Evolutionary conservation across 495 filamentous ascomycete species (phyloP).

Genomic region (Podospora fimiseda): DNA sequence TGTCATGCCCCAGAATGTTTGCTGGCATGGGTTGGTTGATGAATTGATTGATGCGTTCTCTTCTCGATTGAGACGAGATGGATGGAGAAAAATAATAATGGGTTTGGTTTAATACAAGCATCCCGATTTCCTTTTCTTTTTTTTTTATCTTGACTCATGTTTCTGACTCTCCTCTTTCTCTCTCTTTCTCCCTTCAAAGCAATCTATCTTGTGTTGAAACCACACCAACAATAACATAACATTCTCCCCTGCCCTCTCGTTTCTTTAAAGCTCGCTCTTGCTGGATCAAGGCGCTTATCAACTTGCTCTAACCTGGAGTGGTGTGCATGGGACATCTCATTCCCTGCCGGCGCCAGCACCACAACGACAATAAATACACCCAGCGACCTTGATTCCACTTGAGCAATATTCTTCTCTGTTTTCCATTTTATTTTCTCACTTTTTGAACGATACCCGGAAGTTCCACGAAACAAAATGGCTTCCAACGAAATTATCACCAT

Average conservation of each 20-base stretch:
- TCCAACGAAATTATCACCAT: conserved; percentile 71
- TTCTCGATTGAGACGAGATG: too few relatives aligned
- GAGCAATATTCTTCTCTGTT: neutral
- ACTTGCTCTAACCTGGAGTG: too few relatives aligned
- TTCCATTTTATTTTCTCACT: too few relatives aligned
- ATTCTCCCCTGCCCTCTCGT: neutral
- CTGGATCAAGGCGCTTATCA: neutral
- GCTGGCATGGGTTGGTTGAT: neutral
- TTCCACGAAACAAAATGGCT: conserved; percentile 45
- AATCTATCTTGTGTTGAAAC: neutral
- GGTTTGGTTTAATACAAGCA: neutral
- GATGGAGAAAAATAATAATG: too few relatives aligned
- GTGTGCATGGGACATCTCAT: too few relatives aligned
- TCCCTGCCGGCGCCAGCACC: too few relatives aligned
- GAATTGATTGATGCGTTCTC: too few relatives aligned
- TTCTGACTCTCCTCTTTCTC: neutral
- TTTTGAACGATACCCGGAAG: too few relatives aligned
- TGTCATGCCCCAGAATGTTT: neutral
- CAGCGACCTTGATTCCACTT: neutral
- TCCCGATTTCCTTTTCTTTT: neutral
- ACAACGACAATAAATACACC: neutral
- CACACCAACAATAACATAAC: too few relatives aligned
- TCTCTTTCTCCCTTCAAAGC: neutral
- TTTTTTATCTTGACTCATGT: too few relatives aligned
- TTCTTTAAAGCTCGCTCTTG: neutral